Base-by-base conservation (phyloP, 139 green algal genomes). In the Picochlorum sp. region DNA sequence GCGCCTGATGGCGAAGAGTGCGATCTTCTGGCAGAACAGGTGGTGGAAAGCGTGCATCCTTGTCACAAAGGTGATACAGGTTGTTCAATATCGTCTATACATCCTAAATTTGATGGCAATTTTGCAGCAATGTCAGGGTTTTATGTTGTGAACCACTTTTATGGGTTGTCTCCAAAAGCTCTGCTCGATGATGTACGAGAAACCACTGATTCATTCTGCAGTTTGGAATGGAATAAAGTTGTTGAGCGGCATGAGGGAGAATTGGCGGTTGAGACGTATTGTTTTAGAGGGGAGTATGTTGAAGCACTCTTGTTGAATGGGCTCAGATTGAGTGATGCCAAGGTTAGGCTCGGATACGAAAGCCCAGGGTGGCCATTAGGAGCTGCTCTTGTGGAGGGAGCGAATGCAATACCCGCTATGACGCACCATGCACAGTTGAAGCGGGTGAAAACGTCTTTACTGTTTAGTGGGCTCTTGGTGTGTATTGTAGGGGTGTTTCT, bases 91-190 rank as follows among this genome's bases (percentile, higher is more conserved):
- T 78, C 75, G 30, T 30, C 56, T 2, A 26, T 59, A 5, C 76
- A 84, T 68, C 81, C 78, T 11, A 14, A 62, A 21, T 60, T 50
- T 20, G 47, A 10, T 11, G 67, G 46, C 18, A 32, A 26, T 9
- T 89, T 90, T 54, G 65, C 78, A 6, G 85, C 78, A 2, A 58
- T 88, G 20, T 66, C 87, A 24, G 87, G 87, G 20, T 94, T 94
- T 62, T 92, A 79, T 61, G 84, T 94, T 13, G 87, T 94, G 26
- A 80, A 69, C 24, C 76, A 76, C 65, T 94, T 94, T 65, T 85
- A 89, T 56, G 57, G 56, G 5, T 52, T 90, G 41, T 46, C 50
- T 0, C 37, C 68, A 3, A 61, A 26, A 21, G 75, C 74, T 0
- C 23, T 54, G 6, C 32, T 80, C 18, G 61, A 45, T 6, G 66